Base-by-base conservation (phyloP, 768 basidiomycete genomes). In the Phallus indusiatus region DNA sequence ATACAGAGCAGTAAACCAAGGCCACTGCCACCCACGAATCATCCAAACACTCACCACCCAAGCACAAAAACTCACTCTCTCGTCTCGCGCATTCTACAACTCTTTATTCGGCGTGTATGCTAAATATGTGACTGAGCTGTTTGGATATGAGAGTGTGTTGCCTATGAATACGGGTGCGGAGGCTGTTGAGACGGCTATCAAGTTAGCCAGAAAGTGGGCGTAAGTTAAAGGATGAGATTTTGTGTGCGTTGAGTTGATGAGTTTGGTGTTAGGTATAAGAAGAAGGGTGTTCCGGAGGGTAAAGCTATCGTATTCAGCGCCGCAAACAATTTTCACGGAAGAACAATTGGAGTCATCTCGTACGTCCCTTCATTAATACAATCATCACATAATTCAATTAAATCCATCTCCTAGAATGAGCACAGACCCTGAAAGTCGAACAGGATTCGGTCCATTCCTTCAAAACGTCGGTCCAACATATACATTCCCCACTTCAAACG, bases 111-210 rank as follows among this genome's bases (percentile, higher is more conserved):
- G 93, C 0, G 78, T 76, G n/a, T 99, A 94, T 70, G 92, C 94
- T 1, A 79, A 89, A 74, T 81, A 83, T 70, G 77, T 97, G 60
- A 91, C 88, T 1, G 74, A 82, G 60, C 81, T 89, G 73, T 93
- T 95, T 67, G 86, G 86, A 12, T 97, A 89, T 71, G 94, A 95
- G 62, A 94, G 93, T 85, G 92, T 96, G 1, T 77, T 98, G 9
- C 94, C 95, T 21, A 96, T 98, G 94, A 99, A 99, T 78, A 98
- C 95, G 0, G 95, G 95, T 50, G 94, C 94, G 0, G 96, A 99
- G 68, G 96, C 96, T 8, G 96, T 98, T 56, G 96, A 99, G 75
- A 96, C 94, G 0, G 83, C 86, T n/a, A 72, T 99, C 70, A 99
- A 99, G 78, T 79, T 98, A 17, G 86, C 96, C 0, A 75, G 96